Base-by-base conservation (phyloP, 2,329 filamentous ascomycete genomes). In the Beauveria rudraprayagi region DNA sequence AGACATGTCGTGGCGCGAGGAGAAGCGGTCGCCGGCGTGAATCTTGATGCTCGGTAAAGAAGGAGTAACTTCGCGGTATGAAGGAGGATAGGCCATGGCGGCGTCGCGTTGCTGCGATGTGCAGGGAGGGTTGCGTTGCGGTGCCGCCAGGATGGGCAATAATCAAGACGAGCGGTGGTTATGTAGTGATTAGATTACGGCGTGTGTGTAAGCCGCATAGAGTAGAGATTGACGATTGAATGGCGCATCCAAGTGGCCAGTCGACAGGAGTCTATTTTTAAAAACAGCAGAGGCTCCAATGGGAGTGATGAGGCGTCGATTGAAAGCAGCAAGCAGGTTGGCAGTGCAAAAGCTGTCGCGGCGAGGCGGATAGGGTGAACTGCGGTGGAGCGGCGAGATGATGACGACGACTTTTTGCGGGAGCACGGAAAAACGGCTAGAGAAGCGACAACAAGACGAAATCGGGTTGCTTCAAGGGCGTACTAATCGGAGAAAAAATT, bases 1-100 rank as follows among this genome's bases (percentile, higher is more conserved):
- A 43, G 69, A 65, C 53, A 69, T 66, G 37, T 74, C 70, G 64
- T 71, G 70, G 60, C 70, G 68, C 37, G 62, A 65, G 63, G 68
- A 67, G 61, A 68, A 73, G 58, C 68, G 67, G 52, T 65, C 66
- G 16, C 69, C 68, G 43, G 66, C 65, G 17, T 72, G 67, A 48
- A 72, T 68, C 67, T 71, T 71, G 64, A 75, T 74, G 63, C 74
- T 76, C 61, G 74, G 73, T 54, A 75, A 68, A 60, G 67, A 66
- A 63, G 71, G 65, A 65, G 70, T 63, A 40, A 67, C 65, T 65
- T 75, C 74, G 67, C 73, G 69, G 63, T 70, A 73, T 60, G 70
- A 68, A 53, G 73, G 72, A 54, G 73, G 70, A 56, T 70, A 74
- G 52, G 73, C 73, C 75, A 76, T 76, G 54, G 30, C 16, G 41